Evolutionary conservation across 2,329 filamentous ascomycete genomes (phyloP).

Genomic region (Talaromyces islandicus): DNA sequence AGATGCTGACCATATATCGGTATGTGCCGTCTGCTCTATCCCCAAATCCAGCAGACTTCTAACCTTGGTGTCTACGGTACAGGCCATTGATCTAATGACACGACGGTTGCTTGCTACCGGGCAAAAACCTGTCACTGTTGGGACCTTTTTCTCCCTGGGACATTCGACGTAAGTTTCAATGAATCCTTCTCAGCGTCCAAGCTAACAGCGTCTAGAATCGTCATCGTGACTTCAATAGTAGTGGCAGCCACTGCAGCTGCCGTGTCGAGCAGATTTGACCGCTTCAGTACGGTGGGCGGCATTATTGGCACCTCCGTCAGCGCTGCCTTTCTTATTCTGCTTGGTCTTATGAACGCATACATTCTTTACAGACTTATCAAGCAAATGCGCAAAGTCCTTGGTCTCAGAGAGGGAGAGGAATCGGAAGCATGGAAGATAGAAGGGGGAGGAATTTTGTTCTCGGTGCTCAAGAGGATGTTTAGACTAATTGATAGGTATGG

Average conservation of each 20-base stretch:
- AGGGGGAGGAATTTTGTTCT: slow-evolving; percentile 68
- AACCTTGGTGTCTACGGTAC: slow-evolving; percentile 3
- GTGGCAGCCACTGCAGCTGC: slow-evolving; percentile 87
- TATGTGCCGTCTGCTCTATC: slow-evolving; percentile 19
- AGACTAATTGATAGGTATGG: slow-evolving; percentile 55
- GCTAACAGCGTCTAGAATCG: slow-evolving; percentile 50
- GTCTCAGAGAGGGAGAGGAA: slow-evolving; percentile 38
- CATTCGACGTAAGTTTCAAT: slow-evolving; percentile 62
- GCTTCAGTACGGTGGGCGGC: slow-evolving; percentile 72
- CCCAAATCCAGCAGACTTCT: background rate
- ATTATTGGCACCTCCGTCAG: slow-evolving; percentile 87
- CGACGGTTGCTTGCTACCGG: slow-evolving; percentile 79
- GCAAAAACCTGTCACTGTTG: slow-evolving; percentile 82
- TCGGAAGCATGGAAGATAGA: slow-evolving; percentile 61
- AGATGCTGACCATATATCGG: slow-evolving; percentile 85
- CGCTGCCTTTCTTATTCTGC: slow-evolving; percentile 71
- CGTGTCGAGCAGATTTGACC: slow-evolving; percentile 71
- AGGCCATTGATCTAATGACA: slow-evolving; percentile 92
- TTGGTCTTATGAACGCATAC: slow-evolving; percentile 79
- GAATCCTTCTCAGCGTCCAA: background rate
- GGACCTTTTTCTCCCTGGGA: slow-evolving; percentile 88
- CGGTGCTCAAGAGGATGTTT: slow-evolving; percentile 69
- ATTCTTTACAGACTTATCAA: slow-evolving; percentile 73
- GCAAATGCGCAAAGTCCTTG: slow-evolving; percentile 60
- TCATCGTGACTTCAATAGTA: slow-evolving; percentile 81